phyloP scores from a whole-genome alignment of 2,329 filamentous ascomycete genomes.

The Leptosphaerulina australis region DNA sequence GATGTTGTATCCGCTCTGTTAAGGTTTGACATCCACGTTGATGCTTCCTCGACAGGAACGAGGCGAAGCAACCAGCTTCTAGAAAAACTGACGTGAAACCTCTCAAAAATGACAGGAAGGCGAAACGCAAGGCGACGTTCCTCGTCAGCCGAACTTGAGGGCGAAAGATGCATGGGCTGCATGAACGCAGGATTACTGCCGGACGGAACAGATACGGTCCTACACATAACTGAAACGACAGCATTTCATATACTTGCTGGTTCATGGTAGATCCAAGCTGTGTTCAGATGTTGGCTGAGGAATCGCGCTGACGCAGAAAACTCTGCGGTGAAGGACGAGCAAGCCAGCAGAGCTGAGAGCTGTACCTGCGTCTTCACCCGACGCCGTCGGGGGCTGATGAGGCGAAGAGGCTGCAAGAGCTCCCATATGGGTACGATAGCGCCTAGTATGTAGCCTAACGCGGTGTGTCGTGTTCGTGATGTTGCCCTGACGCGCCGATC shows the following conservation, averaged over 20 bases:
- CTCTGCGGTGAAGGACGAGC: conserved; percentile 1
- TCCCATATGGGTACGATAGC: conserved; percentile 13
- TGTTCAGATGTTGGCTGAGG: conserved; percentile 19
- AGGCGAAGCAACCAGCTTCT: conserved; percentile 31
- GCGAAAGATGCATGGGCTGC: conserved; percentile 32
- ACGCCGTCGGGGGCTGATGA: conserved; percentile 7
- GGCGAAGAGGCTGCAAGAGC: conserved; percentile 14
- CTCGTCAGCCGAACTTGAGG: conserved; percentile 24
- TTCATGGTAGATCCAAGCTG: conserved; percentile 12
- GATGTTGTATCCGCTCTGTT: conserved; percentile 26
- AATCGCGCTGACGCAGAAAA: conserved; percentile 2
- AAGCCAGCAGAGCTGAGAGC: conserved; percentile 15
- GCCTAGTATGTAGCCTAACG: conserved; percentile 15
- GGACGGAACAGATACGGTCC: conserved; percentile 17
- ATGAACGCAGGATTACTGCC: conserved; percentile 31
- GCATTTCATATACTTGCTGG: conserved; percentile 22
- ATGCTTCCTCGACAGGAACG: conserved; percentile 24
- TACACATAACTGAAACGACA: conserved; percentile 32
- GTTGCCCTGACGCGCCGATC: conserved; percentile 14
- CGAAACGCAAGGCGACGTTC: conserved; percentile 25
- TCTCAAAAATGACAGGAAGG: conserved; percentile 32
- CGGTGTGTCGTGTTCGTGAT: conserved; percentile 14
- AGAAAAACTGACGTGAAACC: conserved; percentile 43
- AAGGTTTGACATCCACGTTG: conserved; percentile 30
- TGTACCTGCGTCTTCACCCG: conserved; percentile 10